Evolutionary conservation across 768 basidiomycete species (phyloP).

Genomic region (Boletus vermiculosoides): DNA sequence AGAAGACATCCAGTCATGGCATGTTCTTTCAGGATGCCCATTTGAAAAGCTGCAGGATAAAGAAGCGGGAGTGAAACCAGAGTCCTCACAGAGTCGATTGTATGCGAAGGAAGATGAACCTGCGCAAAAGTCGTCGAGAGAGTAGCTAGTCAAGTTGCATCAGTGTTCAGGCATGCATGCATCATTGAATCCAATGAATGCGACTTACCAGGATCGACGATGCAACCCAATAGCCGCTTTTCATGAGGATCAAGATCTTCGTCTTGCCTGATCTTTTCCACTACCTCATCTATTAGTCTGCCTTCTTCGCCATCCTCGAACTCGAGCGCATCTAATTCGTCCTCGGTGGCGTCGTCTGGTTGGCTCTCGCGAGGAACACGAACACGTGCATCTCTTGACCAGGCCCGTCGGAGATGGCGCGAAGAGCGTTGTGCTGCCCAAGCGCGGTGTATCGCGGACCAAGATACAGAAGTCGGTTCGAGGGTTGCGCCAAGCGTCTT

Average conservation of each 20-base stretch:
- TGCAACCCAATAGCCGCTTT: constrained; percentile 74
- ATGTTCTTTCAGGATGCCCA: constrained; percentile 88
- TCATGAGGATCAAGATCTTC: constrained; percentile 79
- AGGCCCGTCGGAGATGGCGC: constrained; percentile 52
- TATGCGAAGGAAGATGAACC: constrained; percentile 84
- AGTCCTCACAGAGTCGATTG: constrained; percentile 89
- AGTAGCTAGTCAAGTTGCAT: constrained; percentile 42
- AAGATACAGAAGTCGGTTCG: constrained; percentile 60
- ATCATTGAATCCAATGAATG: not conserved
- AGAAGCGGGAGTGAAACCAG: constrained; percentile 88
- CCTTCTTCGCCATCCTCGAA: constrained; percentile 34
- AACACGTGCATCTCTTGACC: constrained; percentile 53
- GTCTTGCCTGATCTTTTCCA: constrained; percentile 75
- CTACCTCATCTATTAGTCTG: constrained; percentile 55
- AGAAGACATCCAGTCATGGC: constrained; percentile 88
- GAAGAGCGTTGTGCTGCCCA: constrained; percentile 59
- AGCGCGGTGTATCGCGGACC: constrained; percentile 63
- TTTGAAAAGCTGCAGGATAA: constrained; percentile 82
- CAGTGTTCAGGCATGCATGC: not conserved
- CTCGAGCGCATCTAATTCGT: constrained; percentile 29
- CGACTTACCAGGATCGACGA: constrained; percentile 73
- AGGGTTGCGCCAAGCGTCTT: constrained; percentile 15
- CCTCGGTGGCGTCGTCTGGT: constrained; percentile 34
- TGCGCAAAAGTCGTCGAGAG: constrained; percentile 84
- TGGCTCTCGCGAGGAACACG: constrained; percentile 37